Evolutionary conservation across 192 early-diverging fungal genomes (phyloP).

Genomic region (Coemansia sp.): DNA sequence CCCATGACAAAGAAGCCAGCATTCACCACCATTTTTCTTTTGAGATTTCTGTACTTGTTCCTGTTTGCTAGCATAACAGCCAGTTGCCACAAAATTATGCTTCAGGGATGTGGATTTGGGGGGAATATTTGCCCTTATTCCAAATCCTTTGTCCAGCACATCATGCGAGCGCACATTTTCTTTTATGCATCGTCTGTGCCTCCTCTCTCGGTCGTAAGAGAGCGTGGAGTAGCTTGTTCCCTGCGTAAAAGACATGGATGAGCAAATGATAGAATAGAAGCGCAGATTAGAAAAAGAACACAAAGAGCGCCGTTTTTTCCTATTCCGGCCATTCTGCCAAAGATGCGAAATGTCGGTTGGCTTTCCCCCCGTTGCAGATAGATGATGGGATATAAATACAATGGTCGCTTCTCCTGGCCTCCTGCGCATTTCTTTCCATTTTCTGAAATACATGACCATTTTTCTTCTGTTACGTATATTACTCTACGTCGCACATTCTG

Average conservation of each 20-base stretch:
- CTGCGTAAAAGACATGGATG: not conserved
- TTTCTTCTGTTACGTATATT: not conserved
- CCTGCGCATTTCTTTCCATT: not conserved
- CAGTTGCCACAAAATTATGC: not conserved
- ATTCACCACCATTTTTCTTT: no score
- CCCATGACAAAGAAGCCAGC: no score
- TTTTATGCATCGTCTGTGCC: not conserved
- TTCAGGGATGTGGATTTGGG: not conserved
- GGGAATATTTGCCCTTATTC: not conserved
- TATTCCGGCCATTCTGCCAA: not conserved
- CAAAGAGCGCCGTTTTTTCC: not conserved
- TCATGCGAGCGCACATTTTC: constrained; percentile 2
- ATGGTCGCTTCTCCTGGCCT: not conserved
- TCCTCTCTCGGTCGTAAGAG: not conserved
- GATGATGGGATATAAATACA: not conserved
- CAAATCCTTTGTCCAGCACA: not conserved
- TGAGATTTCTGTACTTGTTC: not conserved
- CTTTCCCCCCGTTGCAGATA: not conserved
- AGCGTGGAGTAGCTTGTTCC: not conserved
- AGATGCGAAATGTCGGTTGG: not conserved
- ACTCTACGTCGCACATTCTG: not conserved
- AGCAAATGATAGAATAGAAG: not conserved
- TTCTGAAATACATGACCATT: not conserved
- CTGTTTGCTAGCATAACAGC: not conserved
- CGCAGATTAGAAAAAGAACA: not conserved